Evolutionary conservation across 371 early-diverging fungal genomes (phyloP).

Genomic region (Mortierella sp.): DNA sequence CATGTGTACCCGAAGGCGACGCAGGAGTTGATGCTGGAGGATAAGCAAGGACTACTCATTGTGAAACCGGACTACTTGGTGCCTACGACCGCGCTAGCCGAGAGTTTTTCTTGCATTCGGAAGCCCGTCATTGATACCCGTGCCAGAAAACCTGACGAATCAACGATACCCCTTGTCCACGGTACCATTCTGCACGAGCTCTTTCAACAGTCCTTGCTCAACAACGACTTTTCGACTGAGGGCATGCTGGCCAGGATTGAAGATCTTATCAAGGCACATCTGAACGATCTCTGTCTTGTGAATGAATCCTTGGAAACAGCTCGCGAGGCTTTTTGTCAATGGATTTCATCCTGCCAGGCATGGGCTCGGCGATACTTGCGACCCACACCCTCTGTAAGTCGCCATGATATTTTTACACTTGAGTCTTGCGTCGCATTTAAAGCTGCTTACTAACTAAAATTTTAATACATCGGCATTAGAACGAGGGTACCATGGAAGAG

Average conservation of each 20-base stretch:
- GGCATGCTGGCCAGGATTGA: slow-evolving; percentile 64
- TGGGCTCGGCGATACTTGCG: slow-evolving; percentile 68
- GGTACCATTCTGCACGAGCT: slow-evolving; percentile 89
- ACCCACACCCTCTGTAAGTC: slow-evolving; percentile 32
- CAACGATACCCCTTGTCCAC: slow-evolving; percentile 74
- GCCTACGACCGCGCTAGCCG: slow-evolving; percentile 82
- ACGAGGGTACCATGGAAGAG: slow-evolving; percentile 24
- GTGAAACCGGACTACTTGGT: slow-evolving; percentile 88
- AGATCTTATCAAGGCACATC: slow-evolving; percentile 60
- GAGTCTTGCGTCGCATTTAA: not conserved
- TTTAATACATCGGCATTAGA: slow-evolving; percentile 16
- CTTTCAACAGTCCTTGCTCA: slow-evolving; percentile 74
- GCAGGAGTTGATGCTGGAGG: slow-evolving; percentile 64
- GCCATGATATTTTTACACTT: not conserved
- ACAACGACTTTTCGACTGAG: slow-evolving; percentile 67
- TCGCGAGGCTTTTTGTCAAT: slow-evolving; percentile 57
- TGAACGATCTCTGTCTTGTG: slow-evolving; percentile 78
- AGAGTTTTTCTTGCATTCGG: slow-evolving; percentile 82
- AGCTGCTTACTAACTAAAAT: not conserved
- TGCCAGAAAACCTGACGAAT: slow-evolving; percentile 64
- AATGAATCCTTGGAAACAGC: slow-evolving; percentile 72
- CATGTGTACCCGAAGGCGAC: not conserved
- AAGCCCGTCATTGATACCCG: slow-evolving; percentile 82
- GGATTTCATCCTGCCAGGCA: slow-evolving; percentile 58
- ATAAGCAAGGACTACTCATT: slow-evolving; percentile 68